phyloP scores from a whole-genome alignment of 257 asterid species.

The Voacanga thouarsii region DNA sequence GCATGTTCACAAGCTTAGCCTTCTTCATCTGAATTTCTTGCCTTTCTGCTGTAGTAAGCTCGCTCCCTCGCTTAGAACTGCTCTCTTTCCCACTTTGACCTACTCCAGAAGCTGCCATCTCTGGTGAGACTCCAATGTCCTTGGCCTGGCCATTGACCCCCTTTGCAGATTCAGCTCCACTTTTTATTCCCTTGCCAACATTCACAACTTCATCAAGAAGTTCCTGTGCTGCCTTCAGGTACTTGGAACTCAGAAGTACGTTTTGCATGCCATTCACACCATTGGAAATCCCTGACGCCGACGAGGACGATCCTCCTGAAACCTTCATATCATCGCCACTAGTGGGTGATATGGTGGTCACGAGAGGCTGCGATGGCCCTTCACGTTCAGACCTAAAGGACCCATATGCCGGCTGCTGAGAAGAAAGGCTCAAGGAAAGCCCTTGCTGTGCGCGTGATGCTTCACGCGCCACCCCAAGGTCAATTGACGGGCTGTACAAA shows the following conservation, averaged over 20 bases:
- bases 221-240: slow-evolving; percentile 84
- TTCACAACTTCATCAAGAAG: slow-evolving; percentile 93
- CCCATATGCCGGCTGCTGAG: slow-evolving; percentile 45
- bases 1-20: slow-evolving; percentile 95
- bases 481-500: slow-evolving; percentile 45
- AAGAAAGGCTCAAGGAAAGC: slow-evolving; percentile 67
- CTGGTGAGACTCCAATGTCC: slow-evolving; percentile 38
- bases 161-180: slow-evolving; percentile 25
- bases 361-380: slow-evolving; percentile 17
- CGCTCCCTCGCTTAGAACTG: slow-evolving; percentile 46
- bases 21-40: slow-evolving; percentile 98
- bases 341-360: slow-evolving; percentile 22
- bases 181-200: slow-evolving; percentile 62
- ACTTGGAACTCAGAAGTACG: slow-evolving; percentile 63
- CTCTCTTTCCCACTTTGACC: slow-evolving; percentile 40
- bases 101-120: slow-evolving; percentile 21
- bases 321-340: slow-evolving; percentile 38
- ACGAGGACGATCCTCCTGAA: slow-evolving; percentile 58
- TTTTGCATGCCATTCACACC: slow-evolving; percentile 59
- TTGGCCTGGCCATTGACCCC: slow-evolving; percentile 30
- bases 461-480: slow-evolving; percentile 61
- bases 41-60: slow-evolving; percentile 72
- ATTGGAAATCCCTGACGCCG: slow-evolving; percentile 73
- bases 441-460: slow-evolving; percentile 66
- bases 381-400: slow-evolving; percentile 37